These are phyloP conservation scores for Apophysomyces trapeziformis DNA, from an alignment of 371 early-diverging fungal species.

Conservation along the genomic window DNA sequence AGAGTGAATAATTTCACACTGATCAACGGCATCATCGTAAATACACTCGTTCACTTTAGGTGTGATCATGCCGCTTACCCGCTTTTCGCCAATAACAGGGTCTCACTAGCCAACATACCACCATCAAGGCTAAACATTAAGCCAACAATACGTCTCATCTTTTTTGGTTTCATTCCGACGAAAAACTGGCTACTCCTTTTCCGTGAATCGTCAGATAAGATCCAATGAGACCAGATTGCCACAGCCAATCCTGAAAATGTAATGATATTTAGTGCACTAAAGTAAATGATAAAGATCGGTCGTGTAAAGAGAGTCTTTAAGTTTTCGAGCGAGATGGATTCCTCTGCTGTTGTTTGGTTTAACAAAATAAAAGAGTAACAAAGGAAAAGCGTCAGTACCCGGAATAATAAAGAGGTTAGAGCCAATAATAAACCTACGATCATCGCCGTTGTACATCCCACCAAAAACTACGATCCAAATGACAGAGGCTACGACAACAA, in stretches of 20 bases:
- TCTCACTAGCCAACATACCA: conserved; percentile 68
- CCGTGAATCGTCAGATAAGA: conserved; percentile 43
- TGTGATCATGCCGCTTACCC: conserved; percentile 42
- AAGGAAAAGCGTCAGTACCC: too few relatives aligned
- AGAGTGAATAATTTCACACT: conserved; percentile 64
- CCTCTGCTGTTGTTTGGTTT: conserved; percentile 43
- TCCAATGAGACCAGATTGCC: conserved; percentile 65
- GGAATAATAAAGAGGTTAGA: not conserved
- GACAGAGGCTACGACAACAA: conserved; percentile 67
- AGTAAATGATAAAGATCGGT: conserved; percentile 68
- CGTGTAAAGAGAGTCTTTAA: conserved; percentile 62
- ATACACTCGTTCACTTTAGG: not conserved
- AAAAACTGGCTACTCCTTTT: conserved; percentile 41
- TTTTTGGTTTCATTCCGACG: conserved; percentile 42
- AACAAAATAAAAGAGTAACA: too few relatives aligned
- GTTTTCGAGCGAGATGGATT: conserved; percentile 58
- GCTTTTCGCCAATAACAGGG: conserved; percentile 67
- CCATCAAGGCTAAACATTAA: conserved; percentile 68
- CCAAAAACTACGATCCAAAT: conserved; percentile 74
- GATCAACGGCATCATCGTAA: not conserved
- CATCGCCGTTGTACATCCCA: conserved; percentile 65
- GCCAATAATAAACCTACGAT: conserved; percentile 44
- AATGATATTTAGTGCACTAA: conserved; percentile 62
- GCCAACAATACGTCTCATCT: conserved; percentile 59
- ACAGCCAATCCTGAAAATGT: conserved; percentile 56